Evolutionary conservation across 164 flowering plant genomes (phyloP).

Genomic region (Annona squamosa): DNA sequence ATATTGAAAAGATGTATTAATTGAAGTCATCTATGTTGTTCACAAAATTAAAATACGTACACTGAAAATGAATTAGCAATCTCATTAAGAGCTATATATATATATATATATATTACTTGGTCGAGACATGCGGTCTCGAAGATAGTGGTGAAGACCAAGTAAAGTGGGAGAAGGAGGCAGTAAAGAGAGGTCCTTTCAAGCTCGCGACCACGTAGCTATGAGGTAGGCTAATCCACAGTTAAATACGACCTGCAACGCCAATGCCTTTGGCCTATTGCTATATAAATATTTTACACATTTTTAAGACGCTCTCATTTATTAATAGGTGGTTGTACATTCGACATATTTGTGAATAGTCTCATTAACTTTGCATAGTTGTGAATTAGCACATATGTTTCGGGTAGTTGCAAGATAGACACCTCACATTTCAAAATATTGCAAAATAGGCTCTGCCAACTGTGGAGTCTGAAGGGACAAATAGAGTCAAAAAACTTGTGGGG

Average conservation of each 20-base stretch:
- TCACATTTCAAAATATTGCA: no score
- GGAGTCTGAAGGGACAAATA: background rate
- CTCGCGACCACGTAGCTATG: conserved; percentile 7
- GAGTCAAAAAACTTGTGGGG: background rate
- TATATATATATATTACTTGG: background rate
- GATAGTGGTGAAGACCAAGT: conserved; percentile 3
- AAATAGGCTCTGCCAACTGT: background rate
- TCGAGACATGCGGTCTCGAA: conserved; percentile 8
- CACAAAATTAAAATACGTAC: no score
- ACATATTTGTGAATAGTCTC: no score
- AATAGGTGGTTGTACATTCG: background rate
- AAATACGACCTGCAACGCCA: conserved; percentile 11
- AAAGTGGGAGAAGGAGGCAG: conserved; percentile 8
- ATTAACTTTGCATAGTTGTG: no score
- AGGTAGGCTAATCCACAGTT: conserved; percentile 10
- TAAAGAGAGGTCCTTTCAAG: conserved; percentile 10
- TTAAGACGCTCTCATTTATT: background rate
- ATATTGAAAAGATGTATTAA: no score
- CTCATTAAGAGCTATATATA: no score
- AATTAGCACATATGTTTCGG: no score
- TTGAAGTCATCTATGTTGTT: no score
- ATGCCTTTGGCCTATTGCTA: no score
- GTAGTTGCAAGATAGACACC: no score
- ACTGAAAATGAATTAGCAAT: no score
- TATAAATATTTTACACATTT: background rate